These are phyloP conservation scores for Tolypocladium tundrense DNA, from an alignment of 2,329 filamentous ascomycete genomes.

Conservation along the genomic window DNA sequence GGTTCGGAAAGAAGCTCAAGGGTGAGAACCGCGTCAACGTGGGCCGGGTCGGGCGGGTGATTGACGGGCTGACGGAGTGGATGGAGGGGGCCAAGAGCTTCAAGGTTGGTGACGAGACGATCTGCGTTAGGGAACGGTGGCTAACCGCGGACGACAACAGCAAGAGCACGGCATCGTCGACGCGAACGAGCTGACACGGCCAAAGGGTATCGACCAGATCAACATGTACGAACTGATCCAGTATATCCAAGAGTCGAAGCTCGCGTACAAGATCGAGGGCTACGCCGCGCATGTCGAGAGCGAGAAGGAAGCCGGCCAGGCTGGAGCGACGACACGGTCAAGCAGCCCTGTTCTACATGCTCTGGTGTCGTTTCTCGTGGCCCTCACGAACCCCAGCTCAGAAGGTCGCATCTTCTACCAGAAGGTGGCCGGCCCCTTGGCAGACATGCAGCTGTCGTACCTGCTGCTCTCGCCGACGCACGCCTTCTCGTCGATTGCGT, in stretches of 20 bases:
- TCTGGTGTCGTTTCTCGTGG: constrained; percentile 55
- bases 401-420: constrained; percentile 59
- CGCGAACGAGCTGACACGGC: constrained; percentile 61
- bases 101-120: constrained; percentile 23
- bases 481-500: constrained; percentile 80
- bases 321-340: constrained; percentile 8
- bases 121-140: too few relatives aligned
- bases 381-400: constrained; percentile 75
- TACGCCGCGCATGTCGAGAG: constrained; percentile 60
- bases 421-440: constrained; percentile 23
- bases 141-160: constrained; percentile 5
- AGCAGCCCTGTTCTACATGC: constrained; percentile 43
- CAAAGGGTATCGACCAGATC: constrained; percentile 88
- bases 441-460: constrained; percentile 62
- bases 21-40: constrained; percentile 88
- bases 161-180: constrained; percentile 57
- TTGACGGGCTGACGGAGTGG: constrained; percentile 68
- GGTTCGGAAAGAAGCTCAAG: constrained; percentile 80
- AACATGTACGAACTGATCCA: constrained; percentile 81
- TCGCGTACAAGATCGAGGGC: constrained; percentile 89
- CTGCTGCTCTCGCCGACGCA: constrained; percentile 84
- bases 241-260: constrained; percentile 84
- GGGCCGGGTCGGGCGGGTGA: constrained; percentile 72
- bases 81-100: constrained; percentile 43
- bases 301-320: constrained; percentile 21